Base-by-base conservation (phyloP, 306 rosid species). In the Cucurbita maxima region DNA sequence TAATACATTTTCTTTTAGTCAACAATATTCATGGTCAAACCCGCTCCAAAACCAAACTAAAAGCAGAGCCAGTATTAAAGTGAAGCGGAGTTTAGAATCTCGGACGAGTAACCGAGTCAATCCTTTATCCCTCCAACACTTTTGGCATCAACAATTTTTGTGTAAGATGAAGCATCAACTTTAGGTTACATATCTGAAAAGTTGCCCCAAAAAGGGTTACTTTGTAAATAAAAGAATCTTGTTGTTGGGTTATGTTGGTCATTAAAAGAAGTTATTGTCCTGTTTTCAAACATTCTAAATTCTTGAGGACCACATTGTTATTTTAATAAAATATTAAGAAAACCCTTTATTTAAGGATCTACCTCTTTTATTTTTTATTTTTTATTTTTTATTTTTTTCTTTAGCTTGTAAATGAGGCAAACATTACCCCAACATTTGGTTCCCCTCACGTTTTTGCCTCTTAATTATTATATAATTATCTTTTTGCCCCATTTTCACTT, bases 281-380 rank as follows among this genome's bases (percentile, higher is more conserved):
- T 43, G 41, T 44, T 67, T 45, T 13, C 3, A 67, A 67, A 67
- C 54, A 66, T 66, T 66, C 55, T 66, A 0, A 66, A 44, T 43
- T 20, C 40, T 22, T 45, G 41, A 63, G 51, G 38, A 13, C 72
- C 72, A 63, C 72, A 67, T 45, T 47, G 16, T 45, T 19, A 2
- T 20, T 67, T 67, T 5, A 66, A 66, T 43, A 44, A 6, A 50
- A 30, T 71, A 52, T 36, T 34, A 15, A 51, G 16, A 43, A 43
- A 43, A 43, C 9, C 76, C 76, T 72, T 38, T 72, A 72, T 72
- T 72, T 54, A 72, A 13, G 76, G 76, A 11, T 11, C 76, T 55
- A 9, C 10, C 8, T 66, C 4, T 43, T 5, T 20, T 25, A 18
- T 43, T 10, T 44, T n/a, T n/a, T n/a, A n/a, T n/a, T n/a, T n/a